Base-by-base conservation (phyloP, 257 asterid genomes). In the Striga asiatica region DNA sequence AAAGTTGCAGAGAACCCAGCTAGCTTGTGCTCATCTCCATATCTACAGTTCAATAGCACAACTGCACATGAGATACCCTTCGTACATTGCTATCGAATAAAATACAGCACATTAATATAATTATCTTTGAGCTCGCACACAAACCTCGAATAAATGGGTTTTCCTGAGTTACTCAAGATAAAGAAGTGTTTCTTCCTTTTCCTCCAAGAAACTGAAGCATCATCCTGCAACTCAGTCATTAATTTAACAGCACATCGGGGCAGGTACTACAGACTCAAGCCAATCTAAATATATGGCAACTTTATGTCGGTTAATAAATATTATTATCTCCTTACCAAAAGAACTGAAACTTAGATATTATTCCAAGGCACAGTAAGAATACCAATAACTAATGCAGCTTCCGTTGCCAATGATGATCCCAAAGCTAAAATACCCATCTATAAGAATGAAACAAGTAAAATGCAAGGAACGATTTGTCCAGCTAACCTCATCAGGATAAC, bases 1-100 rank as follows among this genome's bases (percentile, higher is more conserved):
- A 92, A 75, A 46, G 95, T 92, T 13, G 99, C 99, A 22, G 97
- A 92, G 73, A 92, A 92, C 64, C 99, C 99, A 57, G 99, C 99
- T 54, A 92, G 77, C 78, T 82, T 92, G 76, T 92, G 82, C 67
- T 84, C 99, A 72, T 92, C 99, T 68, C 99, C 99, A 64, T 92
- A 81, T 76, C 99, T 92, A 71, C 50, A 65, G 58, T 54, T 49
- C 39, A 67, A 67, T 24, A 58, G 23, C 4, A 53, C 51, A 52
- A 68, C 48, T n/a, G n/a, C n/a, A n/a, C 31, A 45, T 46, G 58
- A 19, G 59, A 21, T 35, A 29, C 47, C 43, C 51, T 39, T 56
- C 60, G 16, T 10, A 24, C 8, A 17, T 13, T 10, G 39, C 37
- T 60, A 24, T 13, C n/a, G 2, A 39, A 22, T 3, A 28, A 50